Percentiles rank a stretch among this genome's conserved stretches.
These are phyloP conservation scores for Furcasterigmium furcatum DNA, from an alignment of 2,329 filamentous ascomycete species.

Conservation along the genomic window DNA sequence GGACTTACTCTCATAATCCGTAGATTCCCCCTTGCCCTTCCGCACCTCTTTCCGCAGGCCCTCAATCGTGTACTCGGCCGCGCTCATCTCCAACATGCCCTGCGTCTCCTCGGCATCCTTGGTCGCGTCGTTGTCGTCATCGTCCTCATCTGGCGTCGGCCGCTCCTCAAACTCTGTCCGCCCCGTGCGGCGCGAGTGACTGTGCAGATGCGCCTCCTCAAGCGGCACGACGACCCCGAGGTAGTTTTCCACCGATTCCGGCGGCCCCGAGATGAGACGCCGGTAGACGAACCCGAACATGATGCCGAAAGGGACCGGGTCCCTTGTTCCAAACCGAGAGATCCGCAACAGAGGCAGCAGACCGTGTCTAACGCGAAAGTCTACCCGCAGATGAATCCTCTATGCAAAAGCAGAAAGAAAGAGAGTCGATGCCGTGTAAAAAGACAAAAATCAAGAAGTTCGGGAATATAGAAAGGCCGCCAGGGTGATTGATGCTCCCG, in stretches of 20 bases:
- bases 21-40: slow-evolving; percentile 56
- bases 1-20: slow-evolving; percentile 71
- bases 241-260: slow-evolving; percentile 48
- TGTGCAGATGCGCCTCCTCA: slow-evolving; percentile 53
- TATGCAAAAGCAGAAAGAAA: background rate
- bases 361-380: too few relatives aligned
- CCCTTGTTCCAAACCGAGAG: too few relatives aligned
- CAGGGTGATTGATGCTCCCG: background rate
- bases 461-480: background rate
- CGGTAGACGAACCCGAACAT: slow-evolving; percentile 4
- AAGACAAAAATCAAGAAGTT: background rate
- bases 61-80: slow-evolving; percentile 64
- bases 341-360: too few relatives aligned
- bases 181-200: slow-evolving; percentile 46
- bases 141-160: slow-evolving; percentile 29
- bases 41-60: slow-evolving; percentile 64
- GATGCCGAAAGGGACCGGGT: background rate
- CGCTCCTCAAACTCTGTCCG: slow-evolving; percentile 38
- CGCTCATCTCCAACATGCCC: slow-evolving; percentile 51
- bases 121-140: slow-evolving; percentile 36
- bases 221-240: slow-evolving; percentile 49
- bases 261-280: slow-evolving; percentile 7
- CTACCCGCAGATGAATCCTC: too few relatives aligned
- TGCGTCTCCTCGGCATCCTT: slow-evolving; percentile 31
- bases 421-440: background rate